Evolutionary conservation across 768 basidiomycete species (phyloP), one percentile per base, ranked within the genome.

Genomic region (Boletus speciosus): DNA sequence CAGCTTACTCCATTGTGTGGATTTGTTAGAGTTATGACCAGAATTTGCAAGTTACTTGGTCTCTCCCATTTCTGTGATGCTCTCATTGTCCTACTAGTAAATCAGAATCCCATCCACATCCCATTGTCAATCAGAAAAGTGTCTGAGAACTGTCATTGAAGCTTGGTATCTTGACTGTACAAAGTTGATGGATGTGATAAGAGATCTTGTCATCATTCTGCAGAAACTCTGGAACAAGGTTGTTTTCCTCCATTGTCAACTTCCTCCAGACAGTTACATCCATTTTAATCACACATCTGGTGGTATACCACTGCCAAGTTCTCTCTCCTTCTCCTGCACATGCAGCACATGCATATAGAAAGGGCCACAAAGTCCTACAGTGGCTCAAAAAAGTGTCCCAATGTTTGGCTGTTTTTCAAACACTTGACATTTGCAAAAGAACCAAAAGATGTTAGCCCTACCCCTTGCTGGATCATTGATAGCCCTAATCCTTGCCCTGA

Each of bases 21-120:
- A 47, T 7, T 11, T 54, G n/a, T 19, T 39, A n/a, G 16, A 2
- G 16, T 47, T 0, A 14, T 54, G 1, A 29, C 38, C 34, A 9
- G 19, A 6, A 47, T 56, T 14, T 37, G 40, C 16, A 8, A 23
- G 12, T 19, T 58, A 1, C 53, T 49, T 1, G 61, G 60, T 0
- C 60, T 59, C 48, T 44, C 49, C 3, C 41, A 52, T 6, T 63
- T 66, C 38, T 54, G 54, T 16, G 51, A 57, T 25, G 55, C 51
- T 15, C 32, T 58, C 27, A 49, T 60, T 32, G 43, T 52, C 19
- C 19, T 19, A 19, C 29, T 27, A 27, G 35, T 54, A 3, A 9
- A 38, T 12, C 21, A 14, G 3, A 25, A 34, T n/a, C 46, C 47
- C 6, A n/a, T 46, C 21, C 48, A 40, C 16, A 52, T 50, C 4